phyloP scores from a whole-genome alignment of 2,329 filamentous ascomycete species.

The Pseudonectria foliicola region DNA sequence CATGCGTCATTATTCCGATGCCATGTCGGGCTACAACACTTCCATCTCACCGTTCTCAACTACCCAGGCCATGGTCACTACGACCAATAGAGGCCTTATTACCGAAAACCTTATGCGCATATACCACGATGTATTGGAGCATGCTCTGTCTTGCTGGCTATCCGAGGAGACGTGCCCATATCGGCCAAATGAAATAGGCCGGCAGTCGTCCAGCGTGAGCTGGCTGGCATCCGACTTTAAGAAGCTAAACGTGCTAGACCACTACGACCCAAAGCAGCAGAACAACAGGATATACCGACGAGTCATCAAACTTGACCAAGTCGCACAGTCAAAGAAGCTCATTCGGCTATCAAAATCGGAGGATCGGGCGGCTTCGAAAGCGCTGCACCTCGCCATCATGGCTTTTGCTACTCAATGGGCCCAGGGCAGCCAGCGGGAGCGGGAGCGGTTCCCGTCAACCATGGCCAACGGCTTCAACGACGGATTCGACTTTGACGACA shows the following conservation, averaged over 20 bases:
- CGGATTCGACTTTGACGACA: slow-evolving; percentile 18
- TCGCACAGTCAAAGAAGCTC: slow-evolving; percentile 32
- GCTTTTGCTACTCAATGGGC: slow-evolving; percentile 46
- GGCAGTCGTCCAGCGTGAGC: slow-evolving; percentile 18
- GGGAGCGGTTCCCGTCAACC: slow-evolving; percentile 18
- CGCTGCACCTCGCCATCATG: slow-evolving; percentile 42
- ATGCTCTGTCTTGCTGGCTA: slow-evolving; percentile 46
- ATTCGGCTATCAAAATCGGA: slow-evolving; percentile 34
- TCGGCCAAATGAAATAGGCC: slow-evolving; percentile 9
- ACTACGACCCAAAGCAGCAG: slow-evolving; percentile 18
- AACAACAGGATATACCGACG: slow-evolving; percentile 43
- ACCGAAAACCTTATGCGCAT: slow-evolving; percentile 28
- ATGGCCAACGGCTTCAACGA: slow-evolving; percentile 14
- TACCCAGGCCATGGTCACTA: slow-evolving; percentile 18
- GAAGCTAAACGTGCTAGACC: slow-evolving; percentile 18
- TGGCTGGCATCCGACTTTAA: slow-evolving; percentile 21
- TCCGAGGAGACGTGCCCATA: slow-evolving; percentile 48
- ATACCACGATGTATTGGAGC: slow-evolving; percentile 48
- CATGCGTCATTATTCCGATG: slow-evolving; percentile 19
- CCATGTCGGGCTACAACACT: slow-evolving; percentile 17
- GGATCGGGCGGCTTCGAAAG: slow-evolving; percentile 36
- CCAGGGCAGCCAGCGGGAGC: slow-evolving; percentile 20
- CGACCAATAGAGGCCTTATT: slow-evolving; percentile 21
- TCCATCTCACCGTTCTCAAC: slow-evolving; percentile 22
- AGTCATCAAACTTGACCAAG: slow-evolving; percentile 40